Evolutionary conservation across 116 monocot genomes (phyloP).

Genomic region (Trichopus zeylanicus): DNA sequence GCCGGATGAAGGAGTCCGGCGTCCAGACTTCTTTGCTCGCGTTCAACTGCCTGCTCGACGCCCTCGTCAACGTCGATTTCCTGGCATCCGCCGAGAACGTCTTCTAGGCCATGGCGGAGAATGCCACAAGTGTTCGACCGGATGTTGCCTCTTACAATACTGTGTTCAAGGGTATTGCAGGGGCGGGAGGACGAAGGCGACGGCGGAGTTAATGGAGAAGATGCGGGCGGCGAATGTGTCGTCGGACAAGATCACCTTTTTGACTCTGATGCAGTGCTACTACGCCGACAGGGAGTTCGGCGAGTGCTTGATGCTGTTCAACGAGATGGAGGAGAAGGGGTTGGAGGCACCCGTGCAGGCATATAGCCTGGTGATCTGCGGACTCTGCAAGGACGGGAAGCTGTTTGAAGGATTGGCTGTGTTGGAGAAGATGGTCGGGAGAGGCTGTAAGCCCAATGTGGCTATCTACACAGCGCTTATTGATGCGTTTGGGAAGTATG

Average conservation of each 20-base stretch:
- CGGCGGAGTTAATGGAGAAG: constrained; percentile 20
- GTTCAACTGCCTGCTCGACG: constrained; percentile 74
- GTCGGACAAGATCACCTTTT: constrained; percentile 71
- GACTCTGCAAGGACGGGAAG: constrained; percentile 54
- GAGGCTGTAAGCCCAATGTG: constrained; percentile 38
- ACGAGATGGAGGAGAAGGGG: constrained; percentile 78
- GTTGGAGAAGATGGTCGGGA: constrained; percentile 54
- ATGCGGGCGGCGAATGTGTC: constrained; percentile 24
- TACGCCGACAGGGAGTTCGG: constrained; percentile 36
- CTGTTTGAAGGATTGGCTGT: constrained; percentile 57
- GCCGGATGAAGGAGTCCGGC: constrained; percentile 48
- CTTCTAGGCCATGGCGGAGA: constrained; percentile 49
- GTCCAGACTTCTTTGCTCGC: constrained; percentile 30
- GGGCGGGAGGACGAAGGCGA: constrained; percentile 22
- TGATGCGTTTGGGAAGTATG: constrained; percentile 58
- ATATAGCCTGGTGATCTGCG: constrained; percentile 49
- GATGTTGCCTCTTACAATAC: constrained; percentile 64
- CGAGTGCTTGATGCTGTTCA: constrained; percentile 44
- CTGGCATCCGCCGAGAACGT: constrained; percentile 75
- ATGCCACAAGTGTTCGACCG: constrained; percentile 14
- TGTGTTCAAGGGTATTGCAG: constrained; percentile 64
- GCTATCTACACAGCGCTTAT: constrained; percentile 61
- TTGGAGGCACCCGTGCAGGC: constrained; percentile 65
- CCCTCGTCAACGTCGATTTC: constrained; percentile 48
- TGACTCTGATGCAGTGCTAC: constrained; percentile 63